Percentiles rank a stretch among this genome's conserved stretches.
Evolutionary conservation across 1,139 yeast species (phyloP).

Genomic region (Arxiozyma telluris): DNA sequence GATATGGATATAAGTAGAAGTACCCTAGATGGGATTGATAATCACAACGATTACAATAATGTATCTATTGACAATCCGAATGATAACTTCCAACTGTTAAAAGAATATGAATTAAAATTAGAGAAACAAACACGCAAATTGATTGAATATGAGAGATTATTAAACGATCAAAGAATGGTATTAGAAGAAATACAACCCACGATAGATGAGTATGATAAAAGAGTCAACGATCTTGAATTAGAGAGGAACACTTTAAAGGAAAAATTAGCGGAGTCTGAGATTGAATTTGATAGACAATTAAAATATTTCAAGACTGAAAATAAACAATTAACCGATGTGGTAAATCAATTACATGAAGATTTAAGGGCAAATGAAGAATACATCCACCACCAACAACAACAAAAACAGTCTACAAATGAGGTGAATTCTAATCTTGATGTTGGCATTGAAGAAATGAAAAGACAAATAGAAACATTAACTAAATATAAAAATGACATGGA

Average conservation of each 20-base stretch:
- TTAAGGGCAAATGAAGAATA: slow-evolving; percentile 23
- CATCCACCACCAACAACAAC: neutral
- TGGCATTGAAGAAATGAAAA: slow-evolving; percentile 8
- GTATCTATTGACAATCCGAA: neutral
- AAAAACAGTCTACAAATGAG: neutral
- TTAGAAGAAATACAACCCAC: slow-evolving; percentile 30
- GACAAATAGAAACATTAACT: slow-evolving; percentile 12
- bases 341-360: slow-evolving; percentile 26
- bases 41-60: neutral
- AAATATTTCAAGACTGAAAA: slow-evolving; percentile 27
- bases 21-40: slow-evolving; percentile 5
- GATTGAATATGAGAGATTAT: slow-evolving; percentile 20
- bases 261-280: slow-evolving; percentile 18
- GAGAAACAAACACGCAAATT: slow-evolving; percentile 19
- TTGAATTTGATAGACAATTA: slow-evolving; percentile 20
- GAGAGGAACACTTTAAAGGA: slow-evolving; percentile 18
- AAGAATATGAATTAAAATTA: slow-evolving; percentile 12
- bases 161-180: slow-evolving; percentile 28
- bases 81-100: slow-evolving; percentile 1
- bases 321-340: slow-evolving; percentile 27
- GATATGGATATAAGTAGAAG: slow-evolving; percentile 15
- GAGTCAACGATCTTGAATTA: slow-evolving; percentile 16
- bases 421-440: neutral
- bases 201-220: slow-evolving; percentile 25
- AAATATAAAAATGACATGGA: slow-evolving; percentile 13